Conservation (phyloP, 441 rosid species). For the Gossypium davidsonii region DNA sequence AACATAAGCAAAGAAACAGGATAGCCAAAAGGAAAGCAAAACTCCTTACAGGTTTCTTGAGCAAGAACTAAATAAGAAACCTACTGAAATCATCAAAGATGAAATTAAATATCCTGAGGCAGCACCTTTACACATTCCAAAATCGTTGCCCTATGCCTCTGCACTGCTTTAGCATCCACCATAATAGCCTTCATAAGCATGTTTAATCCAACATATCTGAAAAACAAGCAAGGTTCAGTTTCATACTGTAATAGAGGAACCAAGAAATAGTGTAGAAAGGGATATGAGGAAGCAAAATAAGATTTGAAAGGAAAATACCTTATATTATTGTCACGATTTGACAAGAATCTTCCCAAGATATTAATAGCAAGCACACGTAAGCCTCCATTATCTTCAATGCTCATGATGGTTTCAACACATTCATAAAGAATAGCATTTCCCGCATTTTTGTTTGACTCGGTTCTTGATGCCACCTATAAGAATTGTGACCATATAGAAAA, state of each 20-base stretch:
- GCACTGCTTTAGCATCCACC: slow-evolving; percentile 94
- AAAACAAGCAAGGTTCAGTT: slow-evolving; percentile 17
- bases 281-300: background rate
- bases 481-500: slow-evolving; percentile 21
- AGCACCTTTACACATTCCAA: slow-evolving; percentile 97
- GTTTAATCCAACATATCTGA: slow-evolving; percentile 94
- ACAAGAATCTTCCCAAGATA: slow-evolving; percentile 93
- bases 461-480: slow-evolving; percentile 92
- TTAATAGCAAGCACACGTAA: slow-evolving; percentile 98
- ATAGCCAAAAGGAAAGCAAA: background rate
- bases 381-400: slow-evolving; percentile 93
- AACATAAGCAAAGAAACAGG: background rate
- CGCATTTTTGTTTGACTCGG: slow-evolving; percentile 95
- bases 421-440: slow-evolving; percentile 97
- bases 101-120: slow-evolving; percentile 16
- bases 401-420: slow-evolving; percentile 96
- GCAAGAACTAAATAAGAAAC: slow-evolving; percentile 7
- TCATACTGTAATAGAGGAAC: background rate
- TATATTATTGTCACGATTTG: slow-evolving; percentile 98
- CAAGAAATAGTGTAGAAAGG: background rate
- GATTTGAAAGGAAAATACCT: slow-evolving; percentile 39
- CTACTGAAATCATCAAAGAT: slow-evolving; percentile 12
- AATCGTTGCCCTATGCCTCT: slow-evolving; percentile 92
- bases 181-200: slow-evolving; percentile 95
- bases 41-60: background rate